Evolutionary conservation across 148 eudicot genomes (phyloP).

Genomic region (Simmondsia chinensis): DNA sequence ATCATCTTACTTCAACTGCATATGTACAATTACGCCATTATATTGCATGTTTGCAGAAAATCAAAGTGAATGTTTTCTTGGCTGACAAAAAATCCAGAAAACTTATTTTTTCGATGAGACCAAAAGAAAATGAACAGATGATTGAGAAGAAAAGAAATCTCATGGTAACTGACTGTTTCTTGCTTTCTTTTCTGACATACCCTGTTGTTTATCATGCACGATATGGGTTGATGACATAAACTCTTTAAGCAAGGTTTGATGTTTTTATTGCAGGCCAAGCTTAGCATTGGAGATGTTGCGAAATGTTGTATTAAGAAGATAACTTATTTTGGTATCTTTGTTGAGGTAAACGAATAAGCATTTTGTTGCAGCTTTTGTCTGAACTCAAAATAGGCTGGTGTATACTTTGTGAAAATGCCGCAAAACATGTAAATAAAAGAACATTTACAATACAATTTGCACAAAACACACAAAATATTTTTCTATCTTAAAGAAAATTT

Average conservation of each 20-base stretch:
- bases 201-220: no score
- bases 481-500: no score
- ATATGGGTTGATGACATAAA: neutral
- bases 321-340: slow-evolving; percentile 86
- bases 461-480: no score
- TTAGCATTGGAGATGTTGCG: slow-evolving; percentile 76
- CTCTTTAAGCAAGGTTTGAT: neutral
- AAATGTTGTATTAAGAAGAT: slow-evolving; percentile 76
- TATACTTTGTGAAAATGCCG: no score
- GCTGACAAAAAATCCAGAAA: slow-evolving; percentile 68
- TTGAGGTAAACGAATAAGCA: slow-evolving; percentile 46
- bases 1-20: no score
- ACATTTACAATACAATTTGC: no score
- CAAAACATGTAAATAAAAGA: neutral
- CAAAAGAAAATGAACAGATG: slow-evolving; percentile 68
- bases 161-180: slow-evolving; percentile 43
- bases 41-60: slow-evolving; percentile 35
- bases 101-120: slow-evolving; percentile 70
- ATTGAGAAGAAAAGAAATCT: slow-evolving; percentile 67
- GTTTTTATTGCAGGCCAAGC: slow-evolving; percentile 51
- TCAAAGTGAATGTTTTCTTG: slow-evolving; percentile 53
- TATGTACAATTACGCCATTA: no score
- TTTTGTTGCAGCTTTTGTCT: neutral
- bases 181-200: neutral
- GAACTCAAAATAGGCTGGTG: neutral